A percentile compares a stretch with the other conserved stretches of the same genome.
These are phyloP conservation scores for Aeschynomene evenia DNA, from an alignment of 306 rosid species.

Conservation along the genomic window DNA sequence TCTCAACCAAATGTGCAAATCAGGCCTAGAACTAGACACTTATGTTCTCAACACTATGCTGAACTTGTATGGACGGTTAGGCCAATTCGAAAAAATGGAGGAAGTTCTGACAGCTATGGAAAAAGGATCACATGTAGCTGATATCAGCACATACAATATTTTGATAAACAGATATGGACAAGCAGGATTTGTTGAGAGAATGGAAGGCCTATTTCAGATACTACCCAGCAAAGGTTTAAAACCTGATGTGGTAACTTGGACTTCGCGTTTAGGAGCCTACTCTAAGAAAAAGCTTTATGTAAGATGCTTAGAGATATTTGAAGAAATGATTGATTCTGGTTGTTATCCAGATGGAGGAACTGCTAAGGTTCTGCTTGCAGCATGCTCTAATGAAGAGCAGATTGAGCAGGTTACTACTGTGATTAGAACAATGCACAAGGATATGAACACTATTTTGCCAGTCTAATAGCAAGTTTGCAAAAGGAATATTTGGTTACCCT, in stretches of 20 bases:
- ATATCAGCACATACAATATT: constrained; percentile 82
- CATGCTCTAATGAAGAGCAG: constrained; percentile 78
- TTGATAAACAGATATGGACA: constrained; percentile 78
- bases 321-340: constrained; percentile 88
- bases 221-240: constrained; percentile 54
- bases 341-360: constrained; percentile 96
- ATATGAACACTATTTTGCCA: constrained; percentile 53
- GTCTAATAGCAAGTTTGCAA: constrained; percentile 35
- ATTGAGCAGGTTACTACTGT: constrained; percentile 71
- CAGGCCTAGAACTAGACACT: constrained; percentile 75
- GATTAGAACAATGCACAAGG: constrained; percentile 80
- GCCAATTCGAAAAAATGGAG: constrained; percentile 79
- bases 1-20: constrained; percentile 66
- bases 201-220: constrained; percentile 66
- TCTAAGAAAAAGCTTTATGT: constrained; percentile 75
- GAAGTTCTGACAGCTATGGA: constrained; percentile 66
- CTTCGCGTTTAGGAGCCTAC: constrained; percentile 86
- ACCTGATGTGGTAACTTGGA: constrained; percentile 97
- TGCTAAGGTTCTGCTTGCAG: constrained; percentile 76
- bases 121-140: constrained; percentile 55
- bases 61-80: constrained; percentile 76
- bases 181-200: constrained; percentile 71
- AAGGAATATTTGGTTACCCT: too few relatives aligned
- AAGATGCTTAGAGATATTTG: constrained; percentile 80
- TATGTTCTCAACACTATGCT: constrained; percentile 81